Evolutionary conservation across 331 rosid species (phyloP).

Genomic region (Rhamnella rubrinervis): DNA sequence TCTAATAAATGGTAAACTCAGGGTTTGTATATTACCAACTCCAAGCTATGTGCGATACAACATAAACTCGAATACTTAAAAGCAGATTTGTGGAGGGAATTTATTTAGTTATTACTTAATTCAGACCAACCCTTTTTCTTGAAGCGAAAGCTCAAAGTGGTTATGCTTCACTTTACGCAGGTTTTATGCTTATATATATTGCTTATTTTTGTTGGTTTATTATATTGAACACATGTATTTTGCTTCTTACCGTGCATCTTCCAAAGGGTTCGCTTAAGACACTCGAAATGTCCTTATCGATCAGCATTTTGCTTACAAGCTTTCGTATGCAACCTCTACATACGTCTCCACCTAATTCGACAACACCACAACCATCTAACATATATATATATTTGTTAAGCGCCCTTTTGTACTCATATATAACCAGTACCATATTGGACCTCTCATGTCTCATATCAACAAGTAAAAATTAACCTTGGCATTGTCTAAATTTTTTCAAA

Average conservation of each 20-base stretch:
- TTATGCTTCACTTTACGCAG: neutral
- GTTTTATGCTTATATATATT: slow-evolving; percentile 2
- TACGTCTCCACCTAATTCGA: slow-evolving; percentile 15
- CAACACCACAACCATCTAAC: slow-evolving; percentile 10
- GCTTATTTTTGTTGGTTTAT: too few species aligned
- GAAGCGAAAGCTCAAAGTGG: neutral
- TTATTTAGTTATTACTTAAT: too few species aligned
- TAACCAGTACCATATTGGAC: slow-evolving; percentile 5
- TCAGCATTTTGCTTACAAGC: slow-evolving; percentile 24
- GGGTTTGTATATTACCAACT: too few species aligned
- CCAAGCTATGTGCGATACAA: too few species aligned
- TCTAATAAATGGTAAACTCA: too few species aligned
- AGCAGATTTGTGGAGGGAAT: too few species aligned
- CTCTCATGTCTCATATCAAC: neutral
- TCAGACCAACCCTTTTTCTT: slow-evolving; percentile 5
- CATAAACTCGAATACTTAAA: too few species aligned
- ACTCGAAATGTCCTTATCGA: neutral
- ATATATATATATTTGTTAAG: neutral
- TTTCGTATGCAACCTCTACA: slow-evolving; percentile 11
- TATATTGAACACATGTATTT: too few species aligned
- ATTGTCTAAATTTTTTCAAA: neutral
- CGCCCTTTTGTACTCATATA: neutral
- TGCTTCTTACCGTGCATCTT: too few species aligned
- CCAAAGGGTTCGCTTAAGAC: neutral
- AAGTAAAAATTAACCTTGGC: neutral